Conservation (phyloP, 192 early-diverging fungal species). For the Linnemannia exigua region DNA sequence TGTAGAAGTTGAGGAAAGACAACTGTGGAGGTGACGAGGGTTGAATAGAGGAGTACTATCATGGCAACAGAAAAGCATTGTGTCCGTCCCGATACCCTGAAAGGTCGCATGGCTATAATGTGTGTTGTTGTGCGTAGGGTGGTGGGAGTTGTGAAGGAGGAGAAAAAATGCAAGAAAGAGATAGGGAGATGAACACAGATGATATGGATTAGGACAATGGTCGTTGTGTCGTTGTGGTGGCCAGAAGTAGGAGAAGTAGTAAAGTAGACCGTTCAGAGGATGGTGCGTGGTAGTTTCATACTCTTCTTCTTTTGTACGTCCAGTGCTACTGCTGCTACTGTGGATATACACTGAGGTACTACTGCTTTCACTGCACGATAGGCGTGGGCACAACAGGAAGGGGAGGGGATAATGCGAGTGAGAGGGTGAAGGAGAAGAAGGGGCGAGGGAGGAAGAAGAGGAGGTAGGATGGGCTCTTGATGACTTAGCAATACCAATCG, state of each 20-base stretch:
- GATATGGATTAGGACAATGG: too few species aligned
- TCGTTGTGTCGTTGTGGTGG: neutral
- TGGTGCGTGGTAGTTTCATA: neutral
- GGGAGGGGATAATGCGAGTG: too few species aligned
- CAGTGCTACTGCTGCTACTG: too few species aligned
- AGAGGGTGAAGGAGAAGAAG: neutral
- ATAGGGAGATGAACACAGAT: too few species aligned
- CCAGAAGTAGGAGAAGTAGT: neutral
- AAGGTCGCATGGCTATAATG: neutral
- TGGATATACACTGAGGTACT: too few species aligned
- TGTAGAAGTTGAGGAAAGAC: neutral
- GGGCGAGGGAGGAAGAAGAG: neutral
- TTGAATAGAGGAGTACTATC: neutral
- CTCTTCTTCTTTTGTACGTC: neutral
- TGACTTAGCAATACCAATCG: neutral
- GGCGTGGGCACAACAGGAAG: neutral
- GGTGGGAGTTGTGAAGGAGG: neutral
- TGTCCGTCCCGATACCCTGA: neutral
- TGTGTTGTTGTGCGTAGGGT: neutral
- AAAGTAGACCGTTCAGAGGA: neutral
- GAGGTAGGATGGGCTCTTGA: slow-evolving; percentile 1
- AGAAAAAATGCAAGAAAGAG: neutral
- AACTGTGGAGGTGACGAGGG: neutral
- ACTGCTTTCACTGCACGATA: neutral
- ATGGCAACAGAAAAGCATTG: neutral